These are phyloP conservation scores for Pleurotus giganteus DNA, from an alignment of 768 basidiomycete species.

Conservation along the genomic window DNA sequence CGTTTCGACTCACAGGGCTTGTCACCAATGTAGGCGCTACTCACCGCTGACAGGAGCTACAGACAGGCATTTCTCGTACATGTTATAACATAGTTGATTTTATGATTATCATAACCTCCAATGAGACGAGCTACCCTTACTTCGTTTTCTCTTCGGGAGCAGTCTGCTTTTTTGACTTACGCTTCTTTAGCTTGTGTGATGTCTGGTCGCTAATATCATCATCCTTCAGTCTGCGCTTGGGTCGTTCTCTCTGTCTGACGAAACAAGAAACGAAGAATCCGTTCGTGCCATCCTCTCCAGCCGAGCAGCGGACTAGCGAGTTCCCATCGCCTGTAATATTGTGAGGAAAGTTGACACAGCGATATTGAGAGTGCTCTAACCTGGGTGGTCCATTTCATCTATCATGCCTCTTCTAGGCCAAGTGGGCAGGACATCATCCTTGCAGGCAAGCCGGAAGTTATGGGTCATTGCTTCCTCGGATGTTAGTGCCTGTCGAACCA, in stretches of 20 bases:
- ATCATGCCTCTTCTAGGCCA: constrained; percentile 82
- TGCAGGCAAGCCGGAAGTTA: constrained; percentile 68
- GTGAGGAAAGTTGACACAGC: neutral
- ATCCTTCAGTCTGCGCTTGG: constrained; percentile 20
- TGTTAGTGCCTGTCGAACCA: constrained; percentile 71
- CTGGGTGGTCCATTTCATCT: constrained; percentile 57
- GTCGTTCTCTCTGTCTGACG: constrained; percentile 31
- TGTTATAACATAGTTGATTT: constrained; percentile 3
- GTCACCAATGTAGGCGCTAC: constrained; percentile 21
- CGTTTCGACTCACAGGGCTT: constrained; percentile 17
- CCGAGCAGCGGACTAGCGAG: constrained; percentile 68
- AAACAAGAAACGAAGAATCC: constrained; percentile 99
- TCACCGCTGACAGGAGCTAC: constrained; percentile 19
- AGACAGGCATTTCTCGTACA: constrained; percentile 3
- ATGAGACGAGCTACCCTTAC: neutral
- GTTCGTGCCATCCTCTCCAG: constrained; percentile 86
- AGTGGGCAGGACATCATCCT: constrained; percentile 63
- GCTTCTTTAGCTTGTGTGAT: constrained; percentile 21
- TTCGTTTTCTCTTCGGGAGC: too few relatives aligned
- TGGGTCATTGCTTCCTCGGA: constrained; percentile 59
- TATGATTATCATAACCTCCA: neutral
- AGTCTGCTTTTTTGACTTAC: constrained; percentile 14
- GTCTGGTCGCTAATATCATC: constrained; percentile 15
- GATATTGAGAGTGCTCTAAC: constrained; percentile 32
- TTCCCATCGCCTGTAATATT: constrained; percentile 47